Evolutionary conservation across 345 rosid species (phyloP).

Genomic region (Excoecaria cochinchinensis): DNA sequence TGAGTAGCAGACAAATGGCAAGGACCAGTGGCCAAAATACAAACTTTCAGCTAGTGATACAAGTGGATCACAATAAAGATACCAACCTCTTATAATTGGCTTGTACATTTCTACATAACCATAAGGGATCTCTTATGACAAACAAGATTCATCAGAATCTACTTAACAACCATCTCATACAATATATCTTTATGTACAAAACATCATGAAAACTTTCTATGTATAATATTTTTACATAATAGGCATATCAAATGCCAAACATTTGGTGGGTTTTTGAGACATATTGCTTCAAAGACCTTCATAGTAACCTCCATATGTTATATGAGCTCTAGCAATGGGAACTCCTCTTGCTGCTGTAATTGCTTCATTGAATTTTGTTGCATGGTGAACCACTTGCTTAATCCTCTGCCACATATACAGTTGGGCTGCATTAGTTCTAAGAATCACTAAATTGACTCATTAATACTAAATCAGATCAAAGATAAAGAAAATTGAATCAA

Average conservation of each 20-base stretch:
- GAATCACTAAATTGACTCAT: background rate
- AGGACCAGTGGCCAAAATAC: background rate
- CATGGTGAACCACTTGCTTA: slow-evolving; percentile 63
- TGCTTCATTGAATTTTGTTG: slow-evolving; percentile 63
- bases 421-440: background rate
- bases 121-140: slow-evolving; percentile 15
- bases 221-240: background rate
- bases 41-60: slow-evolving; percentile 2
- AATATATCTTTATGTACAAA: slow-evolving; percentile 11
- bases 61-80: background rate
- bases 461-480: background rate
- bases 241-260: background rate
- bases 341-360: slow-evolving; percentile 67
- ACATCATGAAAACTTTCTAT: slow-evolving; percentile 14
- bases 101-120: background rate
- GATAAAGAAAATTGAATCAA: no score
- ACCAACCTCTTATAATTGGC: background rate
- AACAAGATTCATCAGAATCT: slow-evolving; percentile 23
- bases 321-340: slow-evolving; percentile 69
- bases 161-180: background rate
- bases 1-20: background rate
- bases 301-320: slow-evolving; percentile 72
- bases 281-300: slow-evolving; percentile 43
- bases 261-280: background rate
- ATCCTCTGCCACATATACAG: slow-evolving; percentile 49